Conservation (phyloP, 2,329 filamentous ascomycete species). For the Sporothrix pseudoabietina region DNA sequence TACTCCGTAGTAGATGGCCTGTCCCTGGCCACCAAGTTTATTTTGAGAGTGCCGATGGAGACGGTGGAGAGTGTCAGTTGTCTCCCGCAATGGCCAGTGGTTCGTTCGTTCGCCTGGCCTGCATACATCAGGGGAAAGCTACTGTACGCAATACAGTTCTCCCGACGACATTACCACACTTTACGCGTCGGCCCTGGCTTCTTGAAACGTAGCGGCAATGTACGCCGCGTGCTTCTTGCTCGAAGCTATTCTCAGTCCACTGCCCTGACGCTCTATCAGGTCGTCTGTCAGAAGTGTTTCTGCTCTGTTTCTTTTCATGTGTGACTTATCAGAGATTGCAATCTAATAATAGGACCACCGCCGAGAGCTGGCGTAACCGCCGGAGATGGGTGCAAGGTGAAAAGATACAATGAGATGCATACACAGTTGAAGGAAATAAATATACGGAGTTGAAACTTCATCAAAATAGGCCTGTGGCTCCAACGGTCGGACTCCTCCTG, state of each 20-base stretch:
- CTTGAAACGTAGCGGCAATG: background rate
- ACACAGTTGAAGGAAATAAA: background rate
- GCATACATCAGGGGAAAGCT: background rate
- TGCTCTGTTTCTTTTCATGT: background rate
- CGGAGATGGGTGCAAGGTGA: background rate
- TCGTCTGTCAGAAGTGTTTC: background rate
- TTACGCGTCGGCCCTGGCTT: background rate
- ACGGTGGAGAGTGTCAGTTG: background rate
- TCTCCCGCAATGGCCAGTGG: background rate
- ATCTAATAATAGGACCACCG: constrained; percentile 4
- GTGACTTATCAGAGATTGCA: background rate
- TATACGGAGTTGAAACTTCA: too few species aligned
- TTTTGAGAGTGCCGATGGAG: too few species aligned
- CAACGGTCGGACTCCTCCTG: background rate
- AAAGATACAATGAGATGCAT: background rate
- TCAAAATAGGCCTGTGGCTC: too few species aligned
- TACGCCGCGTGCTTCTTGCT: background rate
- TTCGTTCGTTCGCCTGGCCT: background rate
- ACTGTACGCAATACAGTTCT: background rate
- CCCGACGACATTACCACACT: background rate
- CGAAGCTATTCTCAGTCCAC: background rate
- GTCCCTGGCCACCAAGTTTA: background rate
- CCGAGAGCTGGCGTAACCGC: background rate
- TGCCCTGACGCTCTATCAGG: background rate
- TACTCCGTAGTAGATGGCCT: background rate